Evolutionary conservation across 108 stramenopile species (phyloP).

Genomic region (Pseudonitzschia pungens): DNA sequence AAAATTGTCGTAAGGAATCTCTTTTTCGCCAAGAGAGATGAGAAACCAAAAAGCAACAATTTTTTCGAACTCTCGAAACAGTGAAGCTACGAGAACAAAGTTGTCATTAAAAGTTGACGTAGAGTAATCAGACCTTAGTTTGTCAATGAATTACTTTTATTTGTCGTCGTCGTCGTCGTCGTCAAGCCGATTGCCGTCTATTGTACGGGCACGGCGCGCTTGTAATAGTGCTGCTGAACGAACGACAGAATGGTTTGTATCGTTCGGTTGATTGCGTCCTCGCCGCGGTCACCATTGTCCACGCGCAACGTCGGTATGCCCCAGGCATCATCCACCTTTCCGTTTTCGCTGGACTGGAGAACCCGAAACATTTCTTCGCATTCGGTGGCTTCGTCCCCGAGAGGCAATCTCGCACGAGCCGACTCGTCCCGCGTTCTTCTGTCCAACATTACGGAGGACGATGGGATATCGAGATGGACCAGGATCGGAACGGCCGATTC

Average conservation of each 20-base stretch:
- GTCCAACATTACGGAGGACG: conserved; percentile 14
- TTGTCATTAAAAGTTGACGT: too few species aligned
- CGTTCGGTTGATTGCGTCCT: neutral
- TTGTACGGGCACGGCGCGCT: neutral
- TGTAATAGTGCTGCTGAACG: neutral
- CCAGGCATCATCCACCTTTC: neutral
- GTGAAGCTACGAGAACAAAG: neutral
- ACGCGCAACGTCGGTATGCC: conserved; percentile 21
- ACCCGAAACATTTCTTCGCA: conserved; percentile 10
- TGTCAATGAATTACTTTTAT: neutral
- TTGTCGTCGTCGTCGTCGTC: neutral
- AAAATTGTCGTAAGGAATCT: neutral
- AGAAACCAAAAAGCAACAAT: neutral
- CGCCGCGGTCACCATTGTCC: conserved; percentile 18
- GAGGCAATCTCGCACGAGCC: conserved; percentile 23
- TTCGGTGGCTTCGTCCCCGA: conserved; percentile 32
- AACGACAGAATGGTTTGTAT: conserved; percentile 2
- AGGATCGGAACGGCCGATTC: neutral
- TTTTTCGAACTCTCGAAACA: neutral
- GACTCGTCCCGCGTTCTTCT: conserved; percentile 5
- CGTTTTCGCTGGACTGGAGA: conserved; percentile 7
- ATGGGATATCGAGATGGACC: conserved; percentile 21
- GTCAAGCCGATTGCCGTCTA: neutral
- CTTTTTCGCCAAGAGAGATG: neutral
- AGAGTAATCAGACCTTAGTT: too few species aligned